These are phyloP conservation scores for Phyllachora maydis DNA, from an alignment of 2,329 filamentous ascomycete species.

Conservation along the genomic window DNA sequence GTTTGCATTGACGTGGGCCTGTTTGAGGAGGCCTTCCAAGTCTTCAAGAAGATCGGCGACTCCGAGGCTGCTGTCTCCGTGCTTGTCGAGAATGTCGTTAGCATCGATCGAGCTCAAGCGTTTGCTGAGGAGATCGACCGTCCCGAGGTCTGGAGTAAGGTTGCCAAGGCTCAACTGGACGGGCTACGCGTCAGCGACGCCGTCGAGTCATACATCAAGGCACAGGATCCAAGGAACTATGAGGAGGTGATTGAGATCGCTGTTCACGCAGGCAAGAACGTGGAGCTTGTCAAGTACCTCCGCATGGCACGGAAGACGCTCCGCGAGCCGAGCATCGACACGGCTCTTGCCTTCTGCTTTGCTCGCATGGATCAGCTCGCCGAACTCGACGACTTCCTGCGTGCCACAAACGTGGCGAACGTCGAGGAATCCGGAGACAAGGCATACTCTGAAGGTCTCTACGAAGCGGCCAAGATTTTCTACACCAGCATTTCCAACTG, in stretches of 20 bases:
- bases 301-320: constrained; percentile 95
- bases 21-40: constrained; percentile 92
- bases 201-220: constrained; percentile 95
- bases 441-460: constrained; percentile 83
- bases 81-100: constrained; percentile 88
- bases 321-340: constrained; percentile 84
- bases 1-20: constrained; percentile 90
- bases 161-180: constrained; percentile 93
- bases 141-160: constrained; percentile 94
- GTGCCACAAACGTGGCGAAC: constrained; percentile 82
- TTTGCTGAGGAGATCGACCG: constrained; percentile 90
- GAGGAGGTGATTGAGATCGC: constrained; percentile 90
- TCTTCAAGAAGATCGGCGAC: constrained; percentile 94
- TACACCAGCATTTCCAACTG: constrained; percentile 97
- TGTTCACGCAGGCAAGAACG: constrained; percentile 89
- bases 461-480: constrained; percentile 97
- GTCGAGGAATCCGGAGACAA: constrained; percentile 96
- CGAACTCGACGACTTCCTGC: constrained; percentile 92
- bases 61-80: constrained; percentile 76
- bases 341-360: constrained; percentile 80
- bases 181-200: constrained; percentile 81
- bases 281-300: constrained; percentile 89
- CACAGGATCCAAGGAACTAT: constrained; percentile 82
- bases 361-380: constrained; percentile 78
- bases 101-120: constrained; percentile 89